Percentiles rank a stretch among this genome's conserved stretches.
Conservation (phyloP, 352 stramenopile species). For the Pythium brachiatum region DNA sequence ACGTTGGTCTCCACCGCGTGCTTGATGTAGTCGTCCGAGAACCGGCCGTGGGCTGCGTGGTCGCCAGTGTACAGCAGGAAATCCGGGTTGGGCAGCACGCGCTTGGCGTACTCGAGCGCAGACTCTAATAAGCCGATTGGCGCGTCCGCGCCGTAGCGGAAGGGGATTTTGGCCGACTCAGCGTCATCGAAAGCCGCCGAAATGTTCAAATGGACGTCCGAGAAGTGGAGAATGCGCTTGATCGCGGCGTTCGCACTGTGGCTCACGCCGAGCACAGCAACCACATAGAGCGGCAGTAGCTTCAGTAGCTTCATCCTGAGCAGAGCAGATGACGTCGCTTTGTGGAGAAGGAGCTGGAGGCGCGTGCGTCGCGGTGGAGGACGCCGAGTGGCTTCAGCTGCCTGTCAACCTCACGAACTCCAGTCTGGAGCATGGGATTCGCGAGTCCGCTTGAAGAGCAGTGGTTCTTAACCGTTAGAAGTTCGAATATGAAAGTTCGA, state of each 20-base stretch:
- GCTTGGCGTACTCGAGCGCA: conserved; percentile 57
- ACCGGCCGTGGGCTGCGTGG: conserved; percentile 60
- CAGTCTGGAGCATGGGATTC: not conserved
- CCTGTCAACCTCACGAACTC: not conserved
- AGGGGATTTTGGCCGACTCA: conserved; percentile 38
- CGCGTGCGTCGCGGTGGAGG: not conserved
- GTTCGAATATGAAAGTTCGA: not conserved
- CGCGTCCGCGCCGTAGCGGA: conserved; percentile 53
- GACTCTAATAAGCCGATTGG: conserved; percentile 63
- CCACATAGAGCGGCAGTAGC: not conserved
- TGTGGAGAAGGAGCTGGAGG: not conserved
- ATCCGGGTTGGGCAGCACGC: conserved; percentile 53
- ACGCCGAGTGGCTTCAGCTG: not conserved
- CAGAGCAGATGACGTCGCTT: not conserved
- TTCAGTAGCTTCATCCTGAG: conserved; percentile 18
- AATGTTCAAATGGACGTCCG: conserved; percentile 83
- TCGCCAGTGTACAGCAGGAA: conserved; percentile 84
- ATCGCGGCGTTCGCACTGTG: conserved; percentile 12
- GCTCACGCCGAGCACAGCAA: not conserved
- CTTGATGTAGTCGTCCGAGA: conserved; percentile 60
- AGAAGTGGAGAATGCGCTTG: conserved; percentile 78
- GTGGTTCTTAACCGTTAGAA: conserved; percentile 1
- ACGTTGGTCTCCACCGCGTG: conserved; percentile 68
- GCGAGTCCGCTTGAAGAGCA: conserved; percentile 12
- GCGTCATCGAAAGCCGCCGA: conserved; percentile 36